Evolutionary conservation across 208 protist genomes (phyloP).

Genomic region (Hexamita inflata): DNA sequence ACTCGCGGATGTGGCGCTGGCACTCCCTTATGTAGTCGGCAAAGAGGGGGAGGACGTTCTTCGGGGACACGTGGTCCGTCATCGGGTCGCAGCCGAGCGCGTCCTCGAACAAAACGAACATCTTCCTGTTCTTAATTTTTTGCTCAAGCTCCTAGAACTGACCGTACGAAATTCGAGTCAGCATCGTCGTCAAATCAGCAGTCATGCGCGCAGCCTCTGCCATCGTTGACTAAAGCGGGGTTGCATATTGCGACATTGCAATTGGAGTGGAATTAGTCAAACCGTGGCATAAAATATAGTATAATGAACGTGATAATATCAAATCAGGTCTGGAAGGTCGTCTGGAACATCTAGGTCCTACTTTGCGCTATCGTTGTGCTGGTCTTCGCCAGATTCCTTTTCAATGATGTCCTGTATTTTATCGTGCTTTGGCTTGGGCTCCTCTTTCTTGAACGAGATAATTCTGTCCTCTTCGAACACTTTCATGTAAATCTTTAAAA

Average conservation of each 20-base stretch:
- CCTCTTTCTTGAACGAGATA: background rate
- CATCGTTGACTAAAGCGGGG: too few relatives aligned
- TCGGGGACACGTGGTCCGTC: conserved; percentile 1
- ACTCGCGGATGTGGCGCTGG: too few relatives aligned
- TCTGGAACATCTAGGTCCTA: background rate
- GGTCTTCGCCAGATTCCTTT: background rate
- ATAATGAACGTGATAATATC: background rate
- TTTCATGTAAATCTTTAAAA: background rate
- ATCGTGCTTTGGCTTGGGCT: background rate
- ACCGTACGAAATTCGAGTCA: background rate
- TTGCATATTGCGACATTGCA: too few relatives aligned
- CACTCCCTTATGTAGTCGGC: background rate
- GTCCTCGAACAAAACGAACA: conserved; percentile 17
- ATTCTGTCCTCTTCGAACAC: background rate
- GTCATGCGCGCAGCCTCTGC: too few relatives aligned
- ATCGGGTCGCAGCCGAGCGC: background rate
- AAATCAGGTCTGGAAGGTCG: background rate
- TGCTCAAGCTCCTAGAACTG: background rate
- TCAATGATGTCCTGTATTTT: background rate
- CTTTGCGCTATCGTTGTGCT: background rate
- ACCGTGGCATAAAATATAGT: too few relatives aligned
- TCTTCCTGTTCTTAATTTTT: background rate
- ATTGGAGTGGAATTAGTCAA: too few relatives aligned
- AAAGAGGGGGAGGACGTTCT: conserved; percentile 14
- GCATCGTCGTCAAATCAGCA: too few relatives aligned